phyloP scores from a whole-genome alignment of 2,329 filamentous ascomycete species.

The Bimuria novae-zelandiae region DNA sequence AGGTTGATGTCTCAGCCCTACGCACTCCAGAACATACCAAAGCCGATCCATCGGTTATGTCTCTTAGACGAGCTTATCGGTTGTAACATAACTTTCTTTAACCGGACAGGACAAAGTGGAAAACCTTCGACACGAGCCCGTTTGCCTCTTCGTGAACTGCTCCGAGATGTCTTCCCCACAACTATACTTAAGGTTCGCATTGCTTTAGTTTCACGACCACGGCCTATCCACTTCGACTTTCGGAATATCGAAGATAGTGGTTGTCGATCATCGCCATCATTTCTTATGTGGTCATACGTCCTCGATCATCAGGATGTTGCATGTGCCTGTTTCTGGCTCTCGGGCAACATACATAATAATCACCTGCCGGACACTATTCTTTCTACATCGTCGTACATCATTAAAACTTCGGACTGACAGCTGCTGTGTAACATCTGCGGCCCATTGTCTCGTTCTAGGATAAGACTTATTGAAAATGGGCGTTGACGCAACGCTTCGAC shows the following conservation, averaged over 20 bases:
- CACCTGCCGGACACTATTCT: background rate
- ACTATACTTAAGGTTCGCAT: background rate
- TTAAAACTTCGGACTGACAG: background rate
- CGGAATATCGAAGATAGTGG: background rate
- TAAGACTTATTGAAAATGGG: conserved; percentile 22
- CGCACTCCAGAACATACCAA: conserved; percentile 32
- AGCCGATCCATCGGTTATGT: background rate
- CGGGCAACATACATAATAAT: background rate
- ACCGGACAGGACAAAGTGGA: conserved; percentile 10
- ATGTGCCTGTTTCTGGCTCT: background rate
- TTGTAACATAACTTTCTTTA: background rate
- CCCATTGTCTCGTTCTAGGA: background rate
- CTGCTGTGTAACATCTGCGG: conserved; percentile 2
- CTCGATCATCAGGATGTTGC: background rate
- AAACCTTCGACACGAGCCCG: background rate
- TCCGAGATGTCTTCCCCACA: background rate
- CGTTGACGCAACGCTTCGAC: conserved; percentile 32
- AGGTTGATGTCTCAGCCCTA: conserved; percentile 33
- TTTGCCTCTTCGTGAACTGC: background rate
- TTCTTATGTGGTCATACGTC: background rate
- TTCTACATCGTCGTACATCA: background rate
- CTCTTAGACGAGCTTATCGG: background rate
- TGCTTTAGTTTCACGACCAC: background rate
- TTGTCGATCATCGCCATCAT: background rate
- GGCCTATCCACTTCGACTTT: background rate